phyloP scores from a whole-genome alignment of 1,284 basidiomycete species.

The Sporisorium graminicola region DNA sequence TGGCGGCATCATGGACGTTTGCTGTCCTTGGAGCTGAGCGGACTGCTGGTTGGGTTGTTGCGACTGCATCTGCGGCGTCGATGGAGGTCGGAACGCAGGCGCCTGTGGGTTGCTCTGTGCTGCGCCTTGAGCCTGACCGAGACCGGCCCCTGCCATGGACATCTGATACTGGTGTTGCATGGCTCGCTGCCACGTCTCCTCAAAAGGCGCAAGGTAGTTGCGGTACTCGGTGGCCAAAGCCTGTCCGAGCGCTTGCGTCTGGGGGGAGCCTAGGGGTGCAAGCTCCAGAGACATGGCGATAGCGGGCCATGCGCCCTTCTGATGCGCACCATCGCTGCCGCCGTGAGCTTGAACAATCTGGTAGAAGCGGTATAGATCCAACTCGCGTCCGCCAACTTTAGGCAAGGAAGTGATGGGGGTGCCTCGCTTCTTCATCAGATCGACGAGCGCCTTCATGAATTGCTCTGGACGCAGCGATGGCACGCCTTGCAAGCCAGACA shows the following conservation, averaged over 20 bases:
- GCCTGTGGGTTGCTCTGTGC: conserved; percentile 27
- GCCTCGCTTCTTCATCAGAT: conserved; percentile 62
- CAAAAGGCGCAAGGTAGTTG: conserved; percentile 61
- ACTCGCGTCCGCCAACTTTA: conserved; percentile 53
- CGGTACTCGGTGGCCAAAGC: conserved; percentile 58
- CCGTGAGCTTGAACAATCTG: conserved; percentile 62
- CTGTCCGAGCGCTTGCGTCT: conserved; percentile 48
- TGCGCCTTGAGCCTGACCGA: conserved; percentile 27
- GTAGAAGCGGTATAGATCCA: conserved; percentile 65
- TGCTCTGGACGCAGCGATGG: conserved; percentile 58
- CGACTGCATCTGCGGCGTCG: conserved; percentile 52
- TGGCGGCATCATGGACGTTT: conserved; percentile 36
- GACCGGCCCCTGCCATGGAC: conserved; percentile 49
- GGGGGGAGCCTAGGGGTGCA: conserved; percentile 53
- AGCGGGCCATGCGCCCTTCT: conserved; percentile 60
- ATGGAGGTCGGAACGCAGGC: conserved; percentile 32
- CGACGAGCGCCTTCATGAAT: conserved; percentile 63
- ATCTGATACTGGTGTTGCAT: conserved; percentile 63
- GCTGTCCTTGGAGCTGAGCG: conserved; percentile 31
- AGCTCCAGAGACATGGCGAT: conserved; percentile 62
- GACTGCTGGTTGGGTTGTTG: conserved; percentile 35
- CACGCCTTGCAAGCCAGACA: conserved; percentile 42
- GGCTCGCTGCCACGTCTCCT: conserved; percentile 65
- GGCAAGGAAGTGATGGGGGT: conserved; percentile 57
- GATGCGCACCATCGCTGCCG: conserved; percentile 61